Base-by-base conservation (phyloP, 805 yeast genomes). In the Debaryomyces maramus region DNA sequence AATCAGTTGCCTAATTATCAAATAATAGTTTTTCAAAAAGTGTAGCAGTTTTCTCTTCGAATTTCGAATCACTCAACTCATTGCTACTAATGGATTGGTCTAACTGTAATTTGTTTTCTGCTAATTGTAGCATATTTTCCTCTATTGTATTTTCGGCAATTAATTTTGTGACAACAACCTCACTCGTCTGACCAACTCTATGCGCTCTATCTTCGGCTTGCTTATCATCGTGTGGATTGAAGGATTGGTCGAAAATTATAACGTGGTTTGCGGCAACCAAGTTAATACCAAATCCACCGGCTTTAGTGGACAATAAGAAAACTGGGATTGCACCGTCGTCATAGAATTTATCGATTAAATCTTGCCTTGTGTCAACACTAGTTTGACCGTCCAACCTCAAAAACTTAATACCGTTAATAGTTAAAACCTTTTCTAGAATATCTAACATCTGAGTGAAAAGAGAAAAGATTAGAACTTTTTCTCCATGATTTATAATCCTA, bases 131-230 rank as follows among this genome's bases (percentile, higher is more conserved):
- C 51, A 93, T 90, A 51, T 85, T 88, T 61, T 91, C 97, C 52
- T 93, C 99, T 28, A 93, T 85, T 1, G 96, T 81, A 41, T 80
- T 73, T 47, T 73, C 75, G 7, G 85, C 77, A 38, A 93, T 81
- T 45, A 93, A 65, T 41, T 95, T 79, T 29, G 78, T 75, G 13
- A 95, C 96, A 38, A 72, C 67, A 15, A 93, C 99, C 35, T 85
- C 88, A 39, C 83, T 79, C 5, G 83, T 80, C 65, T 91, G 98
- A 1, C 99, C 99, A 18, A 93, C 97, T 63, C 99, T 78, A 61
- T 93, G 99, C 0, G 98, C 96, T 58, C 99, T 79, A 62, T 93
- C 99, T 59, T 95, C 98, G 2, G 99, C 99, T 67, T 93, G 99
- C 57, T 85, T 85, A 58, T 93, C 99, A 60, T 93, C 99, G 61